Percentiles rank a stretch among this genome's conserved stretches.
phyloP scores from a whole-genome alignment of 2,329 filamentous ascomycete species.

The Venturia nashicola region DNA sequence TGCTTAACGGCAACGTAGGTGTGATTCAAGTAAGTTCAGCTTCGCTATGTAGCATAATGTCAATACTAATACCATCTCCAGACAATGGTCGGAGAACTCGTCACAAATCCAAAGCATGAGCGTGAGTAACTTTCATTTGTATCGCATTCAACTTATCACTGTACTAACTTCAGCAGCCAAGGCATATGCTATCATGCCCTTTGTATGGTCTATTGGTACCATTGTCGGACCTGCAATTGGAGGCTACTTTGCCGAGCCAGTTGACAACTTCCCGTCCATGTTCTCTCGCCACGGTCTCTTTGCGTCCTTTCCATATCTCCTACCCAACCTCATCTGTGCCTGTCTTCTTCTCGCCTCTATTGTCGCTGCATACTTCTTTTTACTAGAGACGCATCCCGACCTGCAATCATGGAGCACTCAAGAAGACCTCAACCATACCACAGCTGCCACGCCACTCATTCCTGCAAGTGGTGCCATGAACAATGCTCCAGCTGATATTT shows the following conservation, averaged over 20 bases:
- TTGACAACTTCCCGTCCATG: constrained; percentile 55
- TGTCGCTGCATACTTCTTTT: constrained; percentile 62
- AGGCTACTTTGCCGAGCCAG: constrained; percentile 72
- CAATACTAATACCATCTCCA: constrained; percentile 29
- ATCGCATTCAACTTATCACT: neutral
- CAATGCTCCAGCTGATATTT: constrained; percentile 59
- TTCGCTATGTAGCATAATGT: too few relatives aligned
- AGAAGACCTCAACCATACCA: constrained; percentile 25
- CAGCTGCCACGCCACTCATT: constrained; percentile 61
- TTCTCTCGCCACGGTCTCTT: constrained; percentile 63
- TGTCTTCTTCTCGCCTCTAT: constrained; percentile 66
- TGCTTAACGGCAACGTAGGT: constrained; percentile 84
- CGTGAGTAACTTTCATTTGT: constrained; percentile 41
- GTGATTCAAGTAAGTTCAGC: constrained; percentile 42
- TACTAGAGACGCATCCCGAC: constrained; percentile 83
- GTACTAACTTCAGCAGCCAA: constrained; percentile 41
- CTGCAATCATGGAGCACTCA: constrained; percentile 45
- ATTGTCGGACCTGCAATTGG: constrained; percentile 80
- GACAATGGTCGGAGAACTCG: constrained; percentile 84
- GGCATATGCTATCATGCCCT: constrained; percentile 86
- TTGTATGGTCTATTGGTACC: constrained; percentile 83
- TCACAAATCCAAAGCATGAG: constrained; percentile 74
- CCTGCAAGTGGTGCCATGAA: constrained; percentile 63
- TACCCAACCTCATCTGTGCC: constrained; percentile 81
- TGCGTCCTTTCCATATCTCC: constrained; percentile 67